Evolutionary conservation across 305 asterid species (phyloP).

Genomic region (Solanum hybrid): DNA sequence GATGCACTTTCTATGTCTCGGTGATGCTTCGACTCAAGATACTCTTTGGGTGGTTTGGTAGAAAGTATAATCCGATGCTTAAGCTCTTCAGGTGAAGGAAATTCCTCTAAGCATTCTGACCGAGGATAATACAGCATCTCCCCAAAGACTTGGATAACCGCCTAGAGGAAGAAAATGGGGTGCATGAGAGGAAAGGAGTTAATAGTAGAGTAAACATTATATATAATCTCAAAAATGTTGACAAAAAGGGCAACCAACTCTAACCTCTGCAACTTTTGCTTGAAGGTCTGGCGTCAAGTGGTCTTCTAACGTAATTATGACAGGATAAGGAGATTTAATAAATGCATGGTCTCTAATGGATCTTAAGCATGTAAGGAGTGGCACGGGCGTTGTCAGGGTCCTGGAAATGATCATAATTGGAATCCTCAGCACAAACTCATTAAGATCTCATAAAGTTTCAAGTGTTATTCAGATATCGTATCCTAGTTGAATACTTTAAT

Average conservation of each 20-base stretch:
- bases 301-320: conserved; percentile 79
- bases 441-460: not conserved
- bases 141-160: conserved; percentile 62
- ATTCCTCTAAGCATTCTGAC: conserved; percentile 46
- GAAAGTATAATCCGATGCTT: conserved; percentile 71
- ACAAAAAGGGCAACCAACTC: not conserved
- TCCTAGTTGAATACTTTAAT: not conserved
- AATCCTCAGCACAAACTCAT: not conserved
- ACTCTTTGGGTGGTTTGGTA: conserved; percentile 87
- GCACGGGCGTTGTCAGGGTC: conserved; percentile 80
- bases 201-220: not conserved
- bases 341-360: conserved; percentile 78
- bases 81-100: conserved; percentile 70
- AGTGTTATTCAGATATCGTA: not conserved
- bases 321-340: conserved; percentile 73
- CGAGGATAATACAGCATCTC: conserved; percentile 63
- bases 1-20: conserved; percentile 27
- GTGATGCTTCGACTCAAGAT: conserved; percentile 41
- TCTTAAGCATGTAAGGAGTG: conserved; percentile 67
- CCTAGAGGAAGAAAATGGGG: conserved; percentile 26
- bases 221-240: not conserved
- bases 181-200: not conserved
- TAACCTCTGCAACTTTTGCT: conserved; percentile 87
- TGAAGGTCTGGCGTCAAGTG: conserved; percentile 81
- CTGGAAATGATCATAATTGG: conserved; percentile 29